These are phyloP conservation scores for Vigna radiata DNA, from an alignment of 306 rosid genomes.

Conservation along the genomic window DNA sequence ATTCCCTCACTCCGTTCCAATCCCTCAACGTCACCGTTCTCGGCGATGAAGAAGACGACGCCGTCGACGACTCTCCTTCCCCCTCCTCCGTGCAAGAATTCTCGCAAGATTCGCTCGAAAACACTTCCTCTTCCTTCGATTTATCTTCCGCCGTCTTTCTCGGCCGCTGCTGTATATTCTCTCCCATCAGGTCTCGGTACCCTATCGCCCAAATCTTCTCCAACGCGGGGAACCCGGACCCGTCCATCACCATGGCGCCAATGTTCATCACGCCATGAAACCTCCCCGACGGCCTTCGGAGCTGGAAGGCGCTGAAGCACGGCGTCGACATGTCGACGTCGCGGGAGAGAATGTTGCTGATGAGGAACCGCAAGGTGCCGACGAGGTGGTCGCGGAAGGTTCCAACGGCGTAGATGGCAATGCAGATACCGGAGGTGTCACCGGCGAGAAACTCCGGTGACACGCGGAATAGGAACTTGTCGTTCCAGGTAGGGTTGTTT, in stretches of 20 bases:
- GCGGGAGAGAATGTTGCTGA: conserved; percentile 62
- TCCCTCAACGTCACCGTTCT: conserved; percentile 61
- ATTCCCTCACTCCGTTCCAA: conserved; percentile 62
- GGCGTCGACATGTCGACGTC: conserved; percentile 49
- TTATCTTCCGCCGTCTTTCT: conserved; percentile 27
- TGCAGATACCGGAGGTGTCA: conserved; percentile 71
- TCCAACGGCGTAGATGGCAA: conserved; percentile 75
- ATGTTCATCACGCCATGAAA: conserved; percentile 81
- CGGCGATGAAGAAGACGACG: conserved; percentile 54
- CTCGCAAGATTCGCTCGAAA: conserved; percentile 52
- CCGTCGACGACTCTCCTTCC: conserved; percentile 55
- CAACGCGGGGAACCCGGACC: conserved; percentile 57
- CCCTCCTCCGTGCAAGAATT: conserved; percentile 52
- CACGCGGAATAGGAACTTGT: conserved; percentile 84
- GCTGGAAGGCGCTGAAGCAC: conserved; percentile 74
- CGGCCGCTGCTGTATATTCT: conserved; percentile 40
- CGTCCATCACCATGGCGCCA: conserved; percentile 59
- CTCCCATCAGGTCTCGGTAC: conserved; percentile 75
- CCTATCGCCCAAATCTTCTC: conserved; percentile 64
- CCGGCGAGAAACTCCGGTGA: conserved; percentile 69
- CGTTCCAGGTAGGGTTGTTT: conserved; percentile 90
- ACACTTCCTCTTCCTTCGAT: conserved; percentile 39
- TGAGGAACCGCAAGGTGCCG: conserved; percentile 77
- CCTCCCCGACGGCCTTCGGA: conserved; percentile 86
- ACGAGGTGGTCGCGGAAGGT: conserved; percentile 62